phyloP scores from a whole-genome alignment of 805 yeast genomes.

The Yamadazyma philogaea region DNA sequence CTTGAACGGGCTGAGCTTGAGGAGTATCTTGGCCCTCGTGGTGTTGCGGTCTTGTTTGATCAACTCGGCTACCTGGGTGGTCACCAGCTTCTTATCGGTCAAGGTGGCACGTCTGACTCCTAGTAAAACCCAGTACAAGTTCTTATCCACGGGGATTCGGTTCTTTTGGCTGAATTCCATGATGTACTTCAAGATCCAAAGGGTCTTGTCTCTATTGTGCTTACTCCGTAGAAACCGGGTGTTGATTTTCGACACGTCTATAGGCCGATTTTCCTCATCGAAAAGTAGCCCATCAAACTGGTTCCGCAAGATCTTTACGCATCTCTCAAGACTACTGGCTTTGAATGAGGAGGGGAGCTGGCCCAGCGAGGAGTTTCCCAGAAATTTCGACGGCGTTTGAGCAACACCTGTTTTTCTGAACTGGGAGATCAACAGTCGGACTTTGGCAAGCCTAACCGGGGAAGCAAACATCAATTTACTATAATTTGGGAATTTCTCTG shows the following conservation, averaged over 20 bases:
- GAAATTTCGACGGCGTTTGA: neutral
- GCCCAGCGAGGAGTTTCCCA: neutral
- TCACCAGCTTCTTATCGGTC: slow-evolving; percentile 55
- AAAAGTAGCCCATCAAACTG: slow-evolving; percentile 30
- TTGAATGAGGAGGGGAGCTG: slow-evolving; percentile 5
- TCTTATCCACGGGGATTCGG: slow-evolving; percentile 35
- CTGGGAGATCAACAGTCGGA: neutral
- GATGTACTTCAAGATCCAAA: slow-evolving; percentile 28
- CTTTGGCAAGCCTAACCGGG: neutral
- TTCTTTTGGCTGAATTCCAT: slow-evolving; percentile 22
- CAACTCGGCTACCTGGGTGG: slow-evolving; percentile 51
- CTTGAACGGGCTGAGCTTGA: slow-evolving; percentile 43
- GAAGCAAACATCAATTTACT: neutral
- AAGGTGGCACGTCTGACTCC: slow-evolving; percentile 60
- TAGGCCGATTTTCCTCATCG: slow-evolving; percentile 21
- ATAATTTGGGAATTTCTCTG: neutral
- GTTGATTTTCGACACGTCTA: slow-evolving; percentile 22
- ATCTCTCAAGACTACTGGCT: slow-evolving; percentile 17
- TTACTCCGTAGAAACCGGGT: slow-evolving; percentile 23
- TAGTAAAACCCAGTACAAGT: slow-evolving; percentile 50
- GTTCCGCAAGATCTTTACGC: slow-evolving; percentile 26
- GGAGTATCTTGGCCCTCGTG: slow-evolving; percentile 52
- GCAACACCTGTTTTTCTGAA: slow-evolving; percentile 4
- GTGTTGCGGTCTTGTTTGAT: slow-evolving; percentile 45
- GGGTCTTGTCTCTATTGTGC: slow-evolving; percentile 19